These are phyloP conservation scores for Dicorynia guianensis DNA, from an alignment of 306 rosid genomes.

Conservation along the genomic window DNA sequence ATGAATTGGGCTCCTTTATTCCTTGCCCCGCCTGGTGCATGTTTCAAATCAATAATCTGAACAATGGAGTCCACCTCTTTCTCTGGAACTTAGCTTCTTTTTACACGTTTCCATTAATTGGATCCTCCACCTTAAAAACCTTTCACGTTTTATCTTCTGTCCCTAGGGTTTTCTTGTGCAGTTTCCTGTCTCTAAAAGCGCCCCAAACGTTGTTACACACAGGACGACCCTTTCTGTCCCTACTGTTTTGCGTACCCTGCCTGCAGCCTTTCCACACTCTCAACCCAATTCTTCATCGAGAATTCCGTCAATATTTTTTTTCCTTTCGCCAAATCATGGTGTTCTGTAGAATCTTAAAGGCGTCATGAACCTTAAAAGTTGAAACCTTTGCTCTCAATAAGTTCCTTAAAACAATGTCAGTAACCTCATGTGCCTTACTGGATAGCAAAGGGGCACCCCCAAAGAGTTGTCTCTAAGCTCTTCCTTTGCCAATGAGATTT, in stretches of 20 bases:
- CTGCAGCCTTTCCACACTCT: conserved; percentile 46
- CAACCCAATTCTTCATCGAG: conserved; percentile 49
- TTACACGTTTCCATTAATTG: conserved; percentile 66
- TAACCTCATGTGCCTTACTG: conserved; percentile 77
- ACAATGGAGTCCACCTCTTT: conserved; percentile 66
- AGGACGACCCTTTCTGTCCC: conserved; percentile 77
- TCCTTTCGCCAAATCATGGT: conserved; percentile 70
- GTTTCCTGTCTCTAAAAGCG: conserved; percentile 50
- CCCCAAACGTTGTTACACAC: conserved; percentile 55
- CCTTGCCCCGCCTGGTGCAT: conserved; percentile 53
- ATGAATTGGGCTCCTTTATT: conserved; percentile 61
- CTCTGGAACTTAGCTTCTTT: conserved; percentile 54
- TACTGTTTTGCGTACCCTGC: conserved; percentile 37
- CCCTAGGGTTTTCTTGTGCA: conserved; percentile 54
- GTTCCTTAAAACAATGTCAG: conserved; percentile 65
- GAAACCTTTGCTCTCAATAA: conserved; percentile 79
- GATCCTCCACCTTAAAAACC: conserved; percentile 69
- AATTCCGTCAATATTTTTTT: conserved; percentile 48
- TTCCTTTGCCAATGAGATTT: conserved; percentile 29
- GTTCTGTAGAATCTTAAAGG: conserved; percentile 72
- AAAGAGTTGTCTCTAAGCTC: conserved; percentile 54
- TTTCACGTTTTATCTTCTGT: conserved; percentile 49
- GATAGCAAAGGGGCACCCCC: conserved; percentile 91
- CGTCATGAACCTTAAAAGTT: conserved; percentile 63
- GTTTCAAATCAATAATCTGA: conserved; percentile 71